Base-by-base conservation (phyloP, 495 filamentous ascomycete species). In the Penicillium canescens region DNA sequence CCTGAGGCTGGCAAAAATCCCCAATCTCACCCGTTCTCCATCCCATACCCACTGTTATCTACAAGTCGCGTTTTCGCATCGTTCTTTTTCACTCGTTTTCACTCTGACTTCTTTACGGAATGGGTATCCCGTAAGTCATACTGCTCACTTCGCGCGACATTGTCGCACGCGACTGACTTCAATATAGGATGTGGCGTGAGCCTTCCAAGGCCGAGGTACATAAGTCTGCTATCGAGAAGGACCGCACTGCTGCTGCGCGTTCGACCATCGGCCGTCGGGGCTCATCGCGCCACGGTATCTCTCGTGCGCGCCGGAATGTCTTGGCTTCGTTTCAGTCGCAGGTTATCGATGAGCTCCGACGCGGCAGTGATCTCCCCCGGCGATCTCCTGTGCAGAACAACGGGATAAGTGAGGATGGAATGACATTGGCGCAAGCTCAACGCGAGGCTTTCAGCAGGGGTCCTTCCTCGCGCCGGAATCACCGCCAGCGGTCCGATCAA, bases 71-170 rank as follows among this genome's bases (percentile, higher is more conserved):
- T 59, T 13, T 13, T 16, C 40, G 41, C 34, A 57, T 45, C 21
- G 36, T 47, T 52, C 13, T 78, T 64, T 68, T 48, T 12, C 14
- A 12, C 46, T 39, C 18, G 4, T 50, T 28, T 31, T 26, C 12
- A 18, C 18, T 23, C 36, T 28, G 1, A 10, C 20, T n/a, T 4
- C 14, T n/a, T 42, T 42, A 33, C 40, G 45, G 40, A 31, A 93
- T 94, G 90, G 90, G 90, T 75, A 84, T 92, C 55, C 89, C 86
- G 86, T 91, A 82, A 83, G 87, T 85, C 61, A 52, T 55, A 55
- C 59, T 50, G 39, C 23, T 52, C 51, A 41, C 41, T 7, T 38
- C 34, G 16, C 42, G 60, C 61, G 46, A 50, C 44, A 48, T 52
- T 59, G 52, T 62, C 51, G 54, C 59, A 62, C 68, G 61, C 67